phyloP scores from a whole-genome alignment of 179 eudicot genomes.

The Pouteria campechiana region DNA sequence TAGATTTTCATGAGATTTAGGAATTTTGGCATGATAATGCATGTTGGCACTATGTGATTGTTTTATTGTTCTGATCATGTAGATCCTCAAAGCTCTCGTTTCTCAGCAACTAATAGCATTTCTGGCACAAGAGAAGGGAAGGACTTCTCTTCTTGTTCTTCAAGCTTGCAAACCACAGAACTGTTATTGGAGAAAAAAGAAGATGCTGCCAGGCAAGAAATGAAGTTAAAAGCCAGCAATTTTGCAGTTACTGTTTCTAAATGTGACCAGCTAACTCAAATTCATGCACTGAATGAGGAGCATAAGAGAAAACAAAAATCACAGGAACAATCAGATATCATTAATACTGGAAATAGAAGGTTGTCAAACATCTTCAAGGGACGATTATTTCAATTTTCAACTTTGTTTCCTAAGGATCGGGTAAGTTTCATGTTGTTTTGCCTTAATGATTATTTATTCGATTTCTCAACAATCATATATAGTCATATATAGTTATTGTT shows the following conservation, averaged over 20 bases:
- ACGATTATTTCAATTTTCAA: conserved; percentile 50
- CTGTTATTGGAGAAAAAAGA: conserved; percentile 16
- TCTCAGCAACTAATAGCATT: conserved; percentile 19
- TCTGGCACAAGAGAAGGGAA: conserved; percentile 30
- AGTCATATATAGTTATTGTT: no score
- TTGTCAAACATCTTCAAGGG: conserved; percentile 44
- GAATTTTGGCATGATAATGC: not conserved
- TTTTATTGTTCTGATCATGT: not conserved
- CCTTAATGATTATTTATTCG: no score
- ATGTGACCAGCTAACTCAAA: conserved; percentile 14
- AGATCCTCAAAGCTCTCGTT: conserved; percentile 27
- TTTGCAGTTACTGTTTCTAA: conserved; percentile 11
- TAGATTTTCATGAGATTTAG: no score
- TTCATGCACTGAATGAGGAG: conserved; percentile 14
- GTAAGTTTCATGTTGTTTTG: no score
- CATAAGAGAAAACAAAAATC: conserved; percentile 30
- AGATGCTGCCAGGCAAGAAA: conserved; percentile 13
- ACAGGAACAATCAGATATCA: conserved; percentile 16
- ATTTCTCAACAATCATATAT: no score
- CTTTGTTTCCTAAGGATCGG: conserved; percentile 58
- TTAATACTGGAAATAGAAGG: conserved; percentile 19
- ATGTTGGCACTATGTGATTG: not conserved
- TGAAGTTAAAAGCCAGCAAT: conserved; percentile 9
- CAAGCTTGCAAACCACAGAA: conserved; percentile 11
- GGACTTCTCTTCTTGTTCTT: conserved; percentile 20